phyloP scores from a whole-genome alignment of 2,329 filamentous ascomycete genomes.

The Botryosphaeria agaves region DNA sequence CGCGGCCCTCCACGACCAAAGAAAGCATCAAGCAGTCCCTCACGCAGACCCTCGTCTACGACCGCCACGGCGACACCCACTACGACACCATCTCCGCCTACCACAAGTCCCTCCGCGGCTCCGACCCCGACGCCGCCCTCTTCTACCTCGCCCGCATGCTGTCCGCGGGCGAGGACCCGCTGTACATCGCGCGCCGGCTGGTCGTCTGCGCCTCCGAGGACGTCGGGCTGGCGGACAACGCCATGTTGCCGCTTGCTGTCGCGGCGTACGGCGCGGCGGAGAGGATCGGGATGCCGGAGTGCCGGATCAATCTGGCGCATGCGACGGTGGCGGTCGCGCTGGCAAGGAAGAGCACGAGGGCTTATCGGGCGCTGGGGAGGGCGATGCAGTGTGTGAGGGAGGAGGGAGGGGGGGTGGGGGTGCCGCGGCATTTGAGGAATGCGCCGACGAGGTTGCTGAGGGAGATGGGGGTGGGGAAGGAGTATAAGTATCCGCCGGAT shows the following conservation, averaged over 20 bases:
- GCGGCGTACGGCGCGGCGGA: slow-evolving; percentile 75
- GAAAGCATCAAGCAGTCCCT: slow-evolving; percentile 65
- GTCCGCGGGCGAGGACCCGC: slow-evolving; percentile 79
- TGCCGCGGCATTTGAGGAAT: slow-evolving; percentile 79
- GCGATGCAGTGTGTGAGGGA: slow-evolving; percentile 65
- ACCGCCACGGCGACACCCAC: slow-evolving; percentile 87
- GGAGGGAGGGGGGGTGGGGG: slow-evolving; percentile 64
- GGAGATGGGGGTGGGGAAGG: slow-evolving; percentile 73
- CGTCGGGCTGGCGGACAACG: slow-evolving; percentile 76
- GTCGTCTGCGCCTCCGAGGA: slow-evolving; percentile 93
- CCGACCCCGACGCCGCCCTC: slow-evolving; percentile 69
- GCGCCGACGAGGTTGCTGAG: slow-evolving; percentile 88
- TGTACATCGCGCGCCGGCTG: slow-evolving; percentile 84
- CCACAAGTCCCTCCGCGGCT: slow-evolving; percentile 86
- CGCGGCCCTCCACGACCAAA: slow-evolving; percentile 46
- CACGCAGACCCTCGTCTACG: slow-evolving; percentile 88
- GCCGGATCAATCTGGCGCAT: slow-evolving; percentile 80
- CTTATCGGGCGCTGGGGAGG: slow-evolving; percentile 68
- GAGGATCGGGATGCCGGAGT: slow-evolving; percentile 90
- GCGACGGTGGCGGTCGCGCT: slow-evolving; percentile 64
- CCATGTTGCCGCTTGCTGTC: slow-evolving; percentile 67
- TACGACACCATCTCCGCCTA: slow-evolving; percentile 97
- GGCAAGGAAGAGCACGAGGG: slow-evolving; percentile 72
- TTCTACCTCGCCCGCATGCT: slow-evolving; percentile 97
- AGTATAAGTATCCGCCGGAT: slow-evolving; percentile 95